Evolutionary conservation across 306 rosid species (phyloP).

Genomic region (Alnus rubra): DNA sequence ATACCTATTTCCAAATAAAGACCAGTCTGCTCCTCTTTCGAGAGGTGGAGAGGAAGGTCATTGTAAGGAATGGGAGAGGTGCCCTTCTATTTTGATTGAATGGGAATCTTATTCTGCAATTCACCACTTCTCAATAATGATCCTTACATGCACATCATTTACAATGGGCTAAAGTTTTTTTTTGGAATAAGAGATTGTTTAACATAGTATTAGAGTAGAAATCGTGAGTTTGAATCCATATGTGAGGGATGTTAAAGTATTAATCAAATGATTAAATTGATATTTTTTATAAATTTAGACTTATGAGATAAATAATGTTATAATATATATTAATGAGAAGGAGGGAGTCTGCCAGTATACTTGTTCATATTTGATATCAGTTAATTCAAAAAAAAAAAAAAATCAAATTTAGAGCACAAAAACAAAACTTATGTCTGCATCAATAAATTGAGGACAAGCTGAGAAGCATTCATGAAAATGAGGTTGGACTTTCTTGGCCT

Average conservation of each 20-base stretch:
- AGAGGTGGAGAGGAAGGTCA: background rate
- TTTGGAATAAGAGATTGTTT: no score
- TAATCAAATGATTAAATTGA: no score
- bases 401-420: background rate
- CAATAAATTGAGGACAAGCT: background rate
- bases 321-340: background rate
- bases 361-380: background rate
- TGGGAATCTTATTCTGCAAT: background rate
- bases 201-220: no score
- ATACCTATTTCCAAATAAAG: conserved; percentile 5
- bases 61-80: background rate
- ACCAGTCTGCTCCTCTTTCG: conserved; percentile 17
- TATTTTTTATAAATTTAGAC: no score
- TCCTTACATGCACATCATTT: no score
- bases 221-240: no score
- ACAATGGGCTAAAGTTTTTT: no score
- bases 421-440: background rate
- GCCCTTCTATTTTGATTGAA: no score
- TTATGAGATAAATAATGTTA: no score
- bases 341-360: background rate
- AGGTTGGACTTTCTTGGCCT: conserved; percentile 3
- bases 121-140: background rate
- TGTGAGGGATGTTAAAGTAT: no score
- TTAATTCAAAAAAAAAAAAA: background rate
- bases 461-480: background rate